These are phyloP conservation scores for Monilinia laxa DNA, from an alignment of 2,329 filamentous ascomycete species.

Conservation along the genomic window DNA sequence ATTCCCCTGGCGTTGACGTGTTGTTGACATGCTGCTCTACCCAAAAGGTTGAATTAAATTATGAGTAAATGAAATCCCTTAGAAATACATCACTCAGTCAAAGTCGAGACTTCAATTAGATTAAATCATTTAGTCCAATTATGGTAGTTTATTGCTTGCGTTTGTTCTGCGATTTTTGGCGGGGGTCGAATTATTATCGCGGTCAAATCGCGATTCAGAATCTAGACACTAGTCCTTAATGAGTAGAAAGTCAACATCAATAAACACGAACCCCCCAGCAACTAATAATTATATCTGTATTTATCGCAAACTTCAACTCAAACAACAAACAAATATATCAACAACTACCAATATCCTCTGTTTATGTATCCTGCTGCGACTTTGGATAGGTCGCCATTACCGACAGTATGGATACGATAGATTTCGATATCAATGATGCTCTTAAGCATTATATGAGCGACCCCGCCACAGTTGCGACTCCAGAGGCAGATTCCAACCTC, in stretches of 20 bases:
- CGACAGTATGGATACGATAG: constrained; percentile 65
- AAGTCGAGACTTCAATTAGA: constrained; percentile 7
- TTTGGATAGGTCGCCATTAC: constrained; percentile 9
- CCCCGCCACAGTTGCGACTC: constrained; percentile 76
- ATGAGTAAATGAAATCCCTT: constrained; percentile 20
- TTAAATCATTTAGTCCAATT: neutral
- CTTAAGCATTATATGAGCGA: constrained; percentile 97
- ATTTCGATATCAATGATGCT: constrained; percentile 95
- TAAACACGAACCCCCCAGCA: constrained; percentile 22
- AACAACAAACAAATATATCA: constrained; percentile 8
- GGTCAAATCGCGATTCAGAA: constrained; percentile 18
- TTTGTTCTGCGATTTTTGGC: constrained; percentile 12
- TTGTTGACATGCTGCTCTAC: constrained; percentile 35
- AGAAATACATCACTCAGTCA: constrained; percentile 1
- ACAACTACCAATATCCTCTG: constrained; percentile 6
- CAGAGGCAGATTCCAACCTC: constrained; percentile 79
- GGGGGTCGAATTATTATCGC: constrained; percentile 19
- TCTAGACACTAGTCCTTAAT: constrained; percentile 7
- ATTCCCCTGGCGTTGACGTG: constrained; percentile 34
- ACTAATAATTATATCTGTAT: neutral
- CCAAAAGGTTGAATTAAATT: constrained; percentile 20
- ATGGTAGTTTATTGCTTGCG: neutral
- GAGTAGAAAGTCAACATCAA: constrained; percentile 24
- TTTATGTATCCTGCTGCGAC: constrained; percentile 21
- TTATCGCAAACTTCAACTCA: constrained; percentile 8